These are phyloP conservation scores for Alternaria postmessia DNA, from an alignment of 2,329 filamentous ascomycete genomes.

Conservation along the genomic window DNA sequence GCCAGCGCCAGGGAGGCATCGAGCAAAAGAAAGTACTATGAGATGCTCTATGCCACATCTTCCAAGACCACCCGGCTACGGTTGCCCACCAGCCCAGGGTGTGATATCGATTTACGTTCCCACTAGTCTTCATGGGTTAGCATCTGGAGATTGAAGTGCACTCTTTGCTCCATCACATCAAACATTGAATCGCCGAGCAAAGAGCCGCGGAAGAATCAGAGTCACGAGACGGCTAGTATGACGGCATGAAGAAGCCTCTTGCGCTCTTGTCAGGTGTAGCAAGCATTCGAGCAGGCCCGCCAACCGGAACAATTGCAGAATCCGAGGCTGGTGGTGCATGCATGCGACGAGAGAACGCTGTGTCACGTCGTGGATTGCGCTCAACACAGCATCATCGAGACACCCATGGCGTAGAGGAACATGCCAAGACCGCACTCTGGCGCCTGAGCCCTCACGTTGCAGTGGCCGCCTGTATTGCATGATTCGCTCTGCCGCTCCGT, in stretches of 20 bases:
- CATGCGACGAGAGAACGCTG: conserved; percentile 22
- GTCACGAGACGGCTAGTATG: conserved; percentile 16
- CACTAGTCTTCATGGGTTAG: conserved; percentile 28
- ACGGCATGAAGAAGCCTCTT: conserved; percentile 6
- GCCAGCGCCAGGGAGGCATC: conserved; percentile 39
- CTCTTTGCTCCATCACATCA: conserved; percentile 12
- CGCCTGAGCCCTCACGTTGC: conserved; percentile 40
- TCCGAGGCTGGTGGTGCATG: conserved; percentile 38
- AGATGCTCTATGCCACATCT: conserved; percentile 30
- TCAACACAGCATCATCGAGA: conserved; percentile 27
- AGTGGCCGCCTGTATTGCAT: conserved; percentile 35
- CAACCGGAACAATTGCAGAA: conserved; percentile 31
- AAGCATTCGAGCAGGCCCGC: conserved; percentile 14
- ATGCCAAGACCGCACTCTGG: conserved; percentile 24
- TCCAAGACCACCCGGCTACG: conserved; percentile 28
- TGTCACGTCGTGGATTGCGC: conserved; percentile 36
- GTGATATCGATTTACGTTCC: conserved; percentile 19
- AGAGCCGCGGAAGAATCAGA: conserved; percentile 8
- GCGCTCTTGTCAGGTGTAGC: conserved; percentile 3
- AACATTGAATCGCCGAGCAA: conserved; percentile 8
- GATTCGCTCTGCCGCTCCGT: conserved; percentile 39
- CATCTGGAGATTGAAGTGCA: conserved; percentile 17
- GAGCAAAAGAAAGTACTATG: conserved; percentile 45
- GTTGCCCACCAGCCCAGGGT: conserved; percentile 21
- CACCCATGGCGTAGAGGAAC: conserved; percentile 33